These are phyloP conservation scores for Metschnikowia noctiluminum DNA, from an alignment of 805 yeast genomes.

Conservation along the genomic window DNA sequence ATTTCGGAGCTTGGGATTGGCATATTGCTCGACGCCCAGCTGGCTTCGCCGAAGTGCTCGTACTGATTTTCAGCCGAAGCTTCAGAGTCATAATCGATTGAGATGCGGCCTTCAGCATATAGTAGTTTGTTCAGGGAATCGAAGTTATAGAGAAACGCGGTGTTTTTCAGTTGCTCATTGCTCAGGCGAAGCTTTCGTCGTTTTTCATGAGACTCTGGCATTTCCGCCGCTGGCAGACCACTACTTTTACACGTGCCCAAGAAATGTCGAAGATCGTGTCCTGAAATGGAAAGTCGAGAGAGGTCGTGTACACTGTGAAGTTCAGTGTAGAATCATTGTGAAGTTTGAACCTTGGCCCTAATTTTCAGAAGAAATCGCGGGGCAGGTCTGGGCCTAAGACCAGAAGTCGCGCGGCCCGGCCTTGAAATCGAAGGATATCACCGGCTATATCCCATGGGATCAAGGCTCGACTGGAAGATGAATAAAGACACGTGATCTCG, in stretches of 20 bases:
- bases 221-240: background rate
- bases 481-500: background rate
- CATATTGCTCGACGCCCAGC: background rate
- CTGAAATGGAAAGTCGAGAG: no score
- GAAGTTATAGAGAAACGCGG: conserved; percentile 30
- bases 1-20: background rate
- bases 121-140: conserved; percentile 29
- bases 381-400: no score
- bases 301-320: no score
- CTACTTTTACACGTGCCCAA: background rate
- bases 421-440: no score
- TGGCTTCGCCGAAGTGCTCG: conserved; percentile 13
- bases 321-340: no score
- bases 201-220: conserved; percentile 10
- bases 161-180: conserved; percentile 10
- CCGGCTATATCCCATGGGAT: no score
- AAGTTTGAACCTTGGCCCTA: no score
- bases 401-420: no score
- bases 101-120: conserved; percentile 21
- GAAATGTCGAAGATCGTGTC: no score
- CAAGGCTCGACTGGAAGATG: no score
- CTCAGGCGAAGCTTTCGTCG: conserved; percentile 31
- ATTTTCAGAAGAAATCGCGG: no score
- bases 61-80: conserved; percentile 12
- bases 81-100: conserved; percentile 9